phyloP scores from a whole-genome alignment of 2,329 filamentous ascomycete species.

The Tolypocladium album region DNA sequence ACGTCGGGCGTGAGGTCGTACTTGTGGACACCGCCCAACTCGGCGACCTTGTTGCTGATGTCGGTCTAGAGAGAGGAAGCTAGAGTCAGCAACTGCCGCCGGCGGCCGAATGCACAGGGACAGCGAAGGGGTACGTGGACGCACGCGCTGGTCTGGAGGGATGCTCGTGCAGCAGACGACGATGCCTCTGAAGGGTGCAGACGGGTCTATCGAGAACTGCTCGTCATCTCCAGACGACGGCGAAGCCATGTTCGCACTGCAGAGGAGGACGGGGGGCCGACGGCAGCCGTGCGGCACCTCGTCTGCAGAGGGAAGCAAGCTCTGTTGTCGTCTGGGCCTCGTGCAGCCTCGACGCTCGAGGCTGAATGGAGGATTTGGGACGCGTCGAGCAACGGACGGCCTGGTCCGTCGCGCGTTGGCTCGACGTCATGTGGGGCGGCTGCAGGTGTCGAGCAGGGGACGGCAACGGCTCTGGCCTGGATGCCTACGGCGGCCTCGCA shows the following conservation, averaged over 20 bases:
- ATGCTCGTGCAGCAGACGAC: constrained; percentile 86
- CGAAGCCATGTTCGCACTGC: constrained; percentile 15
- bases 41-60: constrained; percentile 52
- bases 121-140: constrained; percentile 14
- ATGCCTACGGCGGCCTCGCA: not conserved
- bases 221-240: constrained; percentile 12
- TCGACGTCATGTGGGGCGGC: not conserved
- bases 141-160: constrained; percentile 65
- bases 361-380: not conserved
- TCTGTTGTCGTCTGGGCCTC: not conserved
- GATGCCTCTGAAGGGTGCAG: constrained; percentile 57
- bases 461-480: no score
- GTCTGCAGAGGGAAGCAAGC: not conserved
- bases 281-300: not conserved
- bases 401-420: not conserved
- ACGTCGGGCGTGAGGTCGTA: constrained; percentile 93
- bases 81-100: not conserved
- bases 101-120: not conserved
- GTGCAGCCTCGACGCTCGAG: not conserved
- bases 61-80: constrained; percentile 26
- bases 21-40: constrained; percentile 82
- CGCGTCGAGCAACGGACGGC: not conserved
- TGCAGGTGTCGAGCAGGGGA: not conserved
- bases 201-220: constrained; percentile 37
- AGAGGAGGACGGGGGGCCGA: not conserved